Conservation (phyloP, 2,329 filamentous ascomycete genomes). For the Penicillium janthinellum region DNA sequence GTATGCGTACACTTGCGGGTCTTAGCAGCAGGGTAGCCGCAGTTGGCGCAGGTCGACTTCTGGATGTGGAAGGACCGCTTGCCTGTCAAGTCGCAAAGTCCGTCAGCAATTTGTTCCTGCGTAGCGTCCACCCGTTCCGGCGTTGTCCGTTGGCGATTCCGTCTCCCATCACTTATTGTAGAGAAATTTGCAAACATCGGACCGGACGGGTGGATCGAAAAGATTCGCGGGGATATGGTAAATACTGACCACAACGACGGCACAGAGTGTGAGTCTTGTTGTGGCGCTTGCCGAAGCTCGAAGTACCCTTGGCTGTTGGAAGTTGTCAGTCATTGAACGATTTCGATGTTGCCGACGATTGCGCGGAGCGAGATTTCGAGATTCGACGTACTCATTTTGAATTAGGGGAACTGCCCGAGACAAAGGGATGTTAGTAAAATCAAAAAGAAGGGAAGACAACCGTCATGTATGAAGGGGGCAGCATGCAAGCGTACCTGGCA, state of each 20-base stretch:
- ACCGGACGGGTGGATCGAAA: conserved; percentile 6
- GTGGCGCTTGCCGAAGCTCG: conserved; percentile 78
- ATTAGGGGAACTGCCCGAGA: conserved; percentile 49
- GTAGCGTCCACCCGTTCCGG: conserved; percentile 11
- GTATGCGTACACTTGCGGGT: conserved; percentile 88
- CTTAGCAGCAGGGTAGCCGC: conserved; percentile 97
- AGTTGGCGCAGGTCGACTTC: conserved; percentile 96
- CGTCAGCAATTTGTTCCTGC: conserved; percentile 31
- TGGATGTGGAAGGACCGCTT: conserved; percentile 98
- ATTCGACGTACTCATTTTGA: conserved; percentile 60
- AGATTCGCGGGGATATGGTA: conserved; percentile 13
- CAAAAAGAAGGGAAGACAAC: conserved; percentile 3
- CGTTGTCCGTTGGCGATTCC: conserved; percentile 10
- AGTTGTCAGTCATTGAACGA: conserved; percentile 47
- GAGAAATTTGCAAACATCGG: conserved; percentile 20
- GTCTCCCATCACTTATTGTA: conserved; percentile 13
- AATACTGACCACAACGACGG: conserved; percentile 91
- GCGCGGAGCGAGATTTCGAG: conserved; percentile 29
- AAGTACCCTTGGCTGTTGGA: conserved; percentile 68
- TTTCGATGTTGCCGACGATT: conserved; percentile 27
- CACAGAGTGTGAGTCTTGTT: conserved; percentile 98
- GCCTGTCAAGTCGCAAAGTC: conserved; percentile 56
- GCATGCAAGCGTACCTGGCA: conserved; percentile 42
- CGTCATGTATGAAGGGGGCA: conserved; percentile 8
- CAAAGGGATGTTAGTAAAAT: conserved; percentile 29